Percentiles rank a stretch among this genome's conserved stretches.
These are phyloP conservation scores for Fusarium penzigii DNA, from an alignment of 2,329 filamentous ascomycete genomes.

Conservation along the genomic window DNA sequence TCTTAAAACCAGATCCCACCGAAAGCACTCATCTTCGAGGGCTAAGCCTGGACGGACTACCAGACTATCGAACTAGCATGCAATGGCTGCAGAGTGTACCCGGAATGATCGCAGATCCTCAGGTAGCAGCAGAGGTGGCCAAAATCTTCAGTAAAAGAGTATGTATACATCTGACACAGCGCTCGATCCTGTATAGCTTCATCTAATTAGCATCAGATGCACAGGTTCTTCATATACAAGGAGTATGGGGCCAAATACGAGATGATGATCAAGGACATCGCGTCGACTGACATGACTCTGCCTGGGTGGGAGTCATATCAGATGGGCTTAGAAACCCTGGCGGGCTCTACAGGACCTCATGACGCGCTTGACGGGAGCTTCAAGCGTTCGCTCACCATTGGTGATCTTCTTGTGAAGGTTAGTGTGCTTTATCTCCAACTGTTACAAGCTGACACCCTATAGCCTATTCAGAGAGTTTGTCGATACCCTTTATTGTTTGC, in stretches of 20 bases:
- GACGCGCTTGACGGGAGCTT: slow-evolving; percentile 62
- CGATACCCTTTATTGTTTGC: slow-evolving; percentile 87
- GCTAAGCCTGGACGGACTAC: slow-evolving; percentile 49
- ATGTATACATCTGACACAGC: slow-evolving; percentile 13
- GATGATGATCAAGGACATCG: slow-evolving; percentile 76
- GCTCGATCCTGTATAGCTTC: not conserved
- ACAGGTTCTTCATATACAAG: slow-evolving; percentile 82
- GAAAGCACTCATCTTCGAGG: slow-evolving; percentile 44
- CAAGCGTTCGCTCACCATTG: slow-evolving; percentile 77
- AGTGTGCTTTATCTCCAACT: not conserved
- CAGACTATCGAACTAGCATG: slow-evolving; percentile 40
- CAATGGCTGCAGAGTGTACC: slow-evolving; percentile 48
- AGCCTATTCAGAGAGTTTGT: slow-evolving; percentile 92
- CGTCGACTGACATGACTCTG: slow-evolving; percentile 66
- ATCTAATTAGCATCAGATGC: slow-evolving; percentile 56
- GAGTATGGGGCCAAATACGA: slow-evolving; percentile 92
- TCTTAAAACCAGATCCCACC: slow-evolving; percentile 13
- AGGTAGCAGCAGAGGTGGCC: slow-evolving; percentile 60
- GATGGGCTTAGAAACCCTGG: slow-evolving; percentile 80
- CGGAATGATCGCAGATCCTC: slow-evolving; percentile 58
- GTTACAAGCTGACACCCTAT: slow-evolving; percentile 1
- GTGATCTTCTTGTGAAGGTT: slow-evolving; percentile 89
- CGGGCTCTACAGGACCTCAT: slow-evolving; percentile 71
- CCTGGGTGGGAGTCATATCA: slow-evolving; percentile 80
- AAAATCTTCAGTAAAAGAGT: slow-evolving; percentile 63